Evolutionary conservation across 2,329 filamentous ascomycete species (phyloP), one percentile per base, ranked within the genome.

Genomic region (Emergomyces africanus): DNA sequence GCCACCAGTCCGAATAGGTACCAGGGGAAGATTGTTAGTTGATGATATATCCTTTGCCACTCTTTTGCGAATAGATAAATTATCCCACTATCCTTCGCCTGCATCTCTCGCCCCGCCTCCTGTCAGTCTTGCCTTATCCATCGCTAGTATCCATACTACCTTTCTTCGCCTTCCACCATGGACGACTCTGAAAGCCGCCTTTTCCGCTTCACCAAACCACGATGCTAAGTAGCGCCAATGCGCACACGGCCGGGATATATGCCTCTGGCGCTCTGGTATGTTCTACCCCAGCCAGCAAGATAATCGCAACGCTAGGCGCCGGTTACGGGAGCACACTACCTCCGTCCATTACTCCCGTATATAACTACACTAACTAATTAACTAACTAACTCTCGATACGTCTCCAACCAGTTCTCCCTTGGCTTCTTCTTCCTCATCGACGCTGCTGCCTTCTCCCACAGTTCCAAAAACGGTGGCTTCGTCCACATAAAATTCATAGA

Each of bases 391-490:
- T 30, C 3, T 30, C 30, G 33, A 35, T 35, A 1, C 37, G 35
- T 37, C n/a, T n/a, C 10, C 12, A 18, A 39, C 25, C 62, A 87
- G 85, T 88, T 88, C 74, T 82, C 84, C 39, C 77, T 87, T 58
- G 84, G 84, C 14, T 83, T 87, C 75, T 88, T 85, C 78, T 81
- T 84, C 71, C 80, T 87, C 64, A 79, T 88, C 72, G 84, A 88
- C 66, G 82, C 83, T 61, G 79, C 83, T 20, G 77, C 82, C 60
- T 86, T 79, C 74, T 86, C 83, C 57, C 82, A 81, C 66, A 84
- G 83, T 60, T 67, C 76, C 58, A 78, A 77, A 67, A 87, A 87
- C 70, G 81, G 80, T 62, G 82, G 81, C 56, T 71, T 78, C 61
- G 78, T 84, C 23, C 83, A 87, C 72, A 79, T 87, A 68, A 86